These are phyloP conservation scores for Prunus campanulata DNA, from an alignment of 306 rosid genomes.

Conservation along the genomic window DNA sequence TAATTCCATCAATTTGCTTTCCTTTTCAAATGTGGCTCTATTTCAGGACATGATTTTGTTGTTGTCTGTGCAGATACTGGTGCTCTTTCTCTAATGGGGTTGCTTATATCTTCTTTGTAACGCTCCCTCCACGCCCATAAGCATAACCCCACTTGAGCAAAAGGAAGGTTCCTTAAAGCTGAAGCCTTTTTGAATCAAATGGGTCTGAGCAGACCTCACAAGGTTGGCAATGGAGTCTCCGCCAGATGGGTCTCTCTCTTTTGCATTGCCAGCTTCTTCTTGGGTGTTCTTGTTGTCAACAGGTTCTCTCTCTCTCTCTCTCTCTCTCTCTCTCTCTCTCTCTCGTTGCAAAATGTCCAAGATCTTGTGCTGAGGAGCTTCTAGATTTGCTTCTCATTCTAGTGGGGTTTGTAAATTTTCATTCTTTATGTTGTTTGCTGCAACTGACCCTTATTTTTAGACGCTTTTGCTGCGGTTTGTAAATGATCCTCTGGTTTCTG, in stretches of 20 bases:
- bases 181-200: conserved; percentile 32
- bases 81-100: conserved; percentile 24
- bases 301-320: conserved; percentile 33
- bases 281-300: conserved; percentile 55
- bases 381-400: conserved; percentile 18
- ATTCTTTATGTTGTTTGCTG: background rate
- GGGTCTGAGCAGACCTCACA: conserved; percentile 58
- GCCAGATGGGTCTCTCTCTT: conserved; percentile 54
- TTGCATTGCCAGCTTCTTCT: conserved; percentile 60
- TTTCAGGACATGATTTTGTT: conserved; percentile 7
- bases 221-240: conserved; percentile 50
- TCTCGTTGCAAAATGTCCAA: background rate
- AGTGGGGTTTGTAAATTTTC: conserved; percentile 4
- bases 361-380: conserved; percentile 28
- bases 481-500: conserved; percentile 19
- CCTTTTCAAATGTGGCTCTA: background rate
- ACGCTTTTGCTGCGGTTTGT: conserved; percentile 1
- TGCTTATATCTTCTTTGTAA: conserved; percentile 13
- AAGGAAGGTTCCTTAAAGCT: conserved; percentile 31
- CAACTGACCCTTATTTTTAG: background rate
- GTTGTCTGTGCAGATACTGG: background rate
- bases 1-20: background rate
- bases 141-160: conserved; percentile 5
- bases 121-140: background rate
- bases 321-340: conserved; percentile 26